A percentile compares a stretch with the other conserved stretches of the same genome.
Evolutionary conservation across 495 filamentous ascomycete genomes (phyloP).

Genomic region (Umbilicaria muhlenbergii): DNA sequence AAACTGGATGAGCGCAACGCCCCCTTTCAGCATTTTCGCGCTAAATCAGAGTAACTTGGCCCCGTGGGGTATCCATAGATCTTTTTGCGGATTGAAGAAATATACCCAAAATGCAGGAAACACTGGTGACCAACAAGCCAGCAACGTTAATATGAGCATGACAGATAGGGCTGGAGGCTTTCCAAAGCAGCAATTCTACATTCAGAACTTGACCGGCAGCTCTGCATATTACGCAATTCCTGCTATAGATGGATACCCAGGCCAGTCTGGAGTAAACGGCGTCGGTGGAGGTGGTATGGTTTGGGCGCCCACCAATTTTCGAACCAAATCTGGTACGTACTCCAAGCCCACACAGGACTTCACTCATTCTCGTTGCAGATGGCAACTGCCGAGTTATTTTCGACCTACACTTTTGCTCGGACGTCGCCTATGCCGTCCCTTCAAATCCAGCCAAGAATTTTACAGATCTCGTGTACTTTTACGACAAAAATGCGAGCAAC

Average conservation of each 20-base stretch:
- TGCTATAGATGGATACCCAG: conserved; percentile 43
- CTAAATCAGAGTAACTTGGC: conserved; percentile 42
- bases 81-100: conserved; percentile 54
- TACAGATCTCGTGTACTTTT: conserved; percentile 33
- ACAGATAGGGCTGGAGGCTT: conserved; percentile 46
- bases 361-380: conserved; percentile 21
- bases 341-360: not conserved
- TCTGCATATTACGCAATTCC: conserved; percentile 57
- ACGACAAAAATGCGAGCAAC: conserved; percentile 45
- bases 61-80: conserved; percentile 52
- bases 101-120: conserved; percentile 46
- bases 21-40: conserved; percentile 67
- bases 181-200: conserved; percentile 75
- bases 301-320: conserved; percentile 49
- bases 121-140: conserved; percentile 18
- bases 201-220: conserved; percentile 53
- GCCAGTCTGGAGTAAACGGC: conserved; percentile 28
- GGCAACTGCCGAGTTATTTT: conserved; percentile 72
- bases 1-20: conserved; percentile 37
- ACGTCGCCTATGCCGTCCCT: conserved; percentile 82
- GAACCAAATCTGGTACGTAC: conserved; percentile 58
- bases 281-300: conserved; percentile 57
- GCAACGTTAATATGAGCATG: conserved; percentile 43
- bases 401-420: conserved; percentile 68
- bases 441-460: conserved; percentile 42